These are phyloP conservation scores for Fusarium armeniacum DNA, from an alignment of 2,329 filamentous ascomycete genomes.

Conservation along the genomic window DNA sequence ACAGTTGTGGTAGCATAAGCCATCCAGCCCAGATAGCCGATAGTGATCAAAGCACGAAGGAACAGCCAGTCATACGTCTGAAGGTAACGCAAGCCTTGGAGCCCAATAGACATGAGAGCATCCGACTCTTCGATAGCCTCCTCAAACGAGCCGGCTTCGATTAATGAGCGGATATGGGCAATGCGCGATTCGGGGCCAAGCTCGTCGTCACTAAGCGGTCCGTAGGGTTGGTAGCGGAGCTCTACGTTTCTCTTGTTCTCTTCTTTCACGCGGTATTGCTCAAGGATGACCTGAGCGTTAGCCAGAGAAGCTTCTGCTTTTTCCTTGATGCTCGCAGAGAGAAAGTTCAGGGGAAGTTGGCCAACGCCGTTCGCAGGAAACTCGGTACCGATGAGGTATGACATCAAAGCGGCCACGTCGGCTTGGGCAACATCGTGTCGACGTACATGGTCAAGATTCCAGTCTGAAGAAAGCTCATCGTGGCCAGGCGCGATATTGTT, in stretches of 20 bases:
- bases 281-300: conserved; percentile 88
- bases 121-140: conserved; percentile 85
- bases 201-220: conserved; percentile 73
- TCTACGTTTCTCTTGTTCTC: conserved; percentile 81
- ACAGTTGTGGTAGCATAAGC: conserved; percentile 91
- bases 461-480: conserved; percentile 91
- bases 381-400: conserved; percentile 87
- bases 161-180: conserved; percentile 75
- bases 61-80: conserved; percentile 99
- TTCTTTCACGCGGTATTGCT: conserved; percentile 97
- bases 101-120: conserved; percentile 79
- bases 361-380: conserved; percentile 98
- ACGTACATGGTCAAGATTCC: conserved; percentile 83
- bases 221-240: conserved; percentile 82
- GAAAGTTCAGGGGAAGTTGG: conserved; percentile 86
- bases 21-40: conserved; percentile 96
- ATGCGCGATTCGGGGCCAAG: conserved; percentile 77
- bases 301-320: conserved; percentile 88
- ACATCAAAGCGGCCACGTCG: conserved; percentile 95
- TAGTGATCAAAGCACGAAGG: conserved; percentile 86
- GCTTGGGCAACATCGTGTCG: conserved; percentile 94
- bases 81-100: conserved; percentile 90
- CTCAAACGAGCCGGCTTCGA: conserved; percentile 75
- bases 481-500: conserved; percentile 79
- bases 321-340: conserved; percentile 77